A percentile compares a stretch with the other conserved stretches of the same genome.
These are phyloP conservation scores for Ophiostoma novo-ulmi DNA, from an alignment of 2,329 filamentous ascomycete species.

Conservation along the genomic window DNA sequence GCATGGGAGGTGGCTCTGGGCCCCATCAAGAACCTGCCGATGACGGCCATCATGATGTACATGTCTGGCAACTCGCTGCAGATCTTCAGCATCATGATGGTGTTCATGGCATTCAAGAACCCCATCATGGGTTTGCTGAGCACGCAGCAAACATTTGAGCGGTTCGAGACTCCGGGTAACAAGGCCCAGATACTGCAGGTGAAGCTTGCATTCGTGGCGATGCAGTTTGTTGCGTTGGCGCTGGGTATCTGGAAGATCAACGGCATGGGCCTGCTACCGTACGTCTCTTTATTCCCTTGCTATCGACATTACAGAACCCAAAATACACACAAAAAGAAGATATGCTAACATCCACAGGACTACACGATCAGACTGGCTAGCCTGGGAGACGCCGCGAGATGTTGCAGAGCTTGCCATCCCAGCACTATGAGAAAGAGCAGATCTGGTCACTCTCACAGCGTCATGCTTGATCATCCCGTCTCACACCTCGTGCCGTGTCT, in stretches of 20 bases:
- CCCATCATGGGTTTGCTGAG: slow-evolving; percentile 77
- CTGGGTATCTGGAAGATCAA: slow-evolving; percentile 96
- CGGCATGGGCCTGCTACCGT: slow-evolving; percentile 90
- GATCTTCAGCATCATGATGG: slow-evolving; percentile 99
- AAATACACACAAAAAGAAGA: not conserved
- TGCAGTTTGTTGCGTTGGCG: slow-evolving; percentile 77
- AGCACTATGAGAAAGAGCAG: slow-evolving; percentile 43
- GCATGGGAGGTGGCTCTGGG: slow-evolving; percentile 96
- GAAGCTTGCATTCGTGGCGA: slow-evolving; percentile 80
- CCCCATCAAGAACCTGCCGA: slow-evolving; percentile 88
- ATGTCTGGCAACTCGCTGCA: slow-evolving; percentile 98
- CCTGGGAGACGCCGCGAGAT: slow-evolving; percentile 78
- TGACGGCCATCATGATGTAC: slow-evolving; percentile 99
- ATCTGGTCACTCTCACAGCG: not conserved
- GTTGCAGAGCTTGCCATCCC: slow-evolving; percentile 62
- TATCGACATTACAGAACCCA: not conserved
- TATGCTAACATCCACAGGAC: slow-evolving; percentile 51
- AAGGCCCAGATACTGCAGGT: slow-evolving; percentile 68
- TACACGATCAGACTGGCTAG: slow-evolving; percentile 93
- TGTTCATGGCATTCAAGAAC: slow-evolving; percentile 97
- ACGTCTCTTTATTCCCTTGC: slow-evolving; percentile 35
- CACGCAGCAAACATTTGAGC: slow-evolving; percentile 83
- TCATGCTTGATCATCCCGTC: not conserved
- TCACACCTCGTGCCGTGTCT: not conserved
- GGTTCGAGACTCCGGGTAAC: slow-evolving; percentile 80